A percentile compares a stretch with the other conserved stretches of the same genome.
Evolutionary conservation across 805 yeast genomes (phyloP).

Genomic region (Ogataea ganodermae): DNA sequence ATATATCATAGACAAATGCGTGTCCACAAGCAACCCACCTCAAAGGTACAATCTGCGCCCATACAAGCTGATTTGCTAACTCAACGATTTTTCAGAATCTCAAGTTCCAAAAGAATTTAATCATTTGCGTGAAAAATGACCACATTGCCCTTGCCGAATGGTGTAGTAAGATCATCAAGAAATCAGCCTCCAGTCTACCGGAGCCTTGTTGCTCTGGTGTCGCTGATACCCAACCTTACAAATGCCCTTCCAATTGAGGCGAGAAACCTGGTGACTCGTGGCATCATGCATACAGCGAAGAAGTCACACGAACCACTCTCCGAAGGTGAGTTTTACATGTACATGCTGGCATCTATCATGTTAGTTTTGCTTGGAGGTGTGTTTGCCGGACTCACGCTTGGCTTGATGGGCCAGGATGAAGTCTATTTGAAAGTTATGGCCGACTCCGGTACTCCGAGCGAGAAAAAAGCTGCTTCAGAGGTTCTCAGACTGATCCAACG

Average conservation of each 20-base stretch:
- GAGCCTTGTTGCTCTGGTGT: conserved; percentile 22
- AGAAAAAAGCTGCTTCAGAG: conserved; percentile 65
- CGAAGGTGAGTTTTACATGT: conserved; percentile 44
- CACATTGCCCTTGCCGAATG: neutral
- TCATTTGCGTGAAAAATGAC: neutral
- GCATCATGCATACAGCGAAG: conserved; percentile 9
- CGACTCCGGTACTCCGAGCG: conserved; percentile 75
- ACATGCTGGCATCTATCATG: conserved; percentile 53
- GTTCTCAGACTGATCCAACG: conserved; percentile 71
- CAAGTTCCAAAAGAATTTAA: neutral
- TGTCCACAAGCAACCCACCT: neutral
- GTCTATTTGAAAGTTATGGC: conserved; percentile 89
- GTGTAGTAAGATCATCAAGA: conserved; percentile 5
- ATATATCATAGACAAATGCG: no score
- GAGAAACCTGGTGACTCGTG: conserved; percentile 9
- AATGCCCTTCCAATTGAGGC: conserved; percentile 28
- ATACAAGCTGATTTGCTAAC: neutral
- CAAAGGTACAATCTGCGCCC: neutral
- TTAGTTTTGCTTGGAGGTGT: conserved; percentile 81
- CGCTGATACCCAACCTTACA: conserved; percentile 28
- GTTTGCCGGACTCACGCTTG: conserved; percentile 94
- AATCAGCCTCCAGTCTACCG: conserved; percentile 10
- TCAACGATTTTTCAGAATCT: neutral
- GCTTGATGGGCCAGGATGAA: conserved; percentile 97
- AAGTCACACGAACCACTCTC: conserved; percentile 26